Base-by-base conservation (phyloP, 1,139 yeast species). In the Yamadazyma spencermartinsiae region DNA sequence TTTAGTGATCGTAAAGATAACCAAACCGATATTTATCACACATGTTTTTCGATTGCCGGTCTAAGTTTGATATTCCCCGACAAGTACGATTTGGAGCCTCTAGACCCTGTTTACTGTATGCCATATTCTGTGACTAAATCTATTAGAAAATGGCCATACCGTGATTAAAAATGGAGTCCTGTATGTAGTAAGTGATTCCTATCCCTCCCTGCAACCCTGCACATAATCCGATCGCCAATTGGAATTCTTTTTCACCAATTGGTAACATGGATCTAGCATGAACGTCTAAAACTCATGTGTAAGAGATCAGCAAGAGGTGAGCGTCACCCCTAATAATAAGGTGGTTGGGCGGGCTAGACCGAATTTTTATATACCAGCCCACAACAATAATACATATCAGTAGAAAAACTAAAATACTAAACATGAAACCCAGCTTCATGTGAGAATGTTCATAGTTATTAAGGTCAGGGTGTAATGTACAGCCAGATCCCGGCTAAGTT, bases 21-120 rank as follows among this genome's bases (percentile, higher is more conserved):
- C 56, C 89, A 85, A 61, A 89, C 85, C 1, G 99, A 92, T 56
- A 92, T 94, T 0, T 92, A 80, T 56, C 99, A 92, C 56, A 92
- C 98, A 0, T 73, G 86, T 30, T 92, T 92, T 63, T 96, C 96
- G 1, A 67, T 92, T 20, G 82, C 96, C 0, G 98, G 96, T 0
- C 68, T 94, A 39, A 82, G 95, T 51, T 58, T 92, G 41, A 70
- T 90, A 60, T 84, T 85, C 5, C 75, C 64, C 42, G 79, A 76
- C 33, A 65, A 56, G 43, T 66, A 60, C 38, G 54, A 53, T 29
- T 65, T 92, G 28, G 71, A 63, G 12, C 70, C 71, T 4, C 76
- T 94, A 18, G 94, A 89, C 58, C 97, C 99, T 0, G 73, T 82
- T 1, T 90, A 86, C 59, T 92, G 98, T 55, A 74, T 92, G 73